Base-by-base conservation (phyloP, 1,284 basidiomycete species). In the Schizophyllum commune region DNA sequence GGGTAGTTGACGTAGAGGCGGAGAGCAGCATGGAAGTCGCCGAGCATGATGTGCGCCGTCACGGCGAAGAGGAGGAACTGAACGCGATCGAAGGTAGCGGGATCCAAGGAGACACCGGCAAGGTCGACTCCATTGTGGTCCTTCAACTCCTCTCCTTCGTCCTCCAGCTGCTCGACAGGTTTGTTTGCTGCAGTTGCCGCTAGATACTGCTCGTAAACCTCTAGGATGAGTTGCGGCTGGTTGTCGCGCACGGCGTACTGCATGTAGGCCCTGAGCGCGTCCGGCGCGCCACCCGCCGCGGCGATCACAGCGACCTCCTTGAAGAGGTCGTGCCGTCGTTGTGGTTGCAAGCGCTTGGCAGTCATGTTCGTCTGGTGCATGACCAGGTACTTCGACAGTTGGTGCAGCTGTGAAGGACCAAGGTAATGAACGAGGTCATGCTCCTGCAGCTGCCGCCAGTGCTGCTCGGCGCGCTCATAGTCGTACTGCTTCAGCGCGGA, bases 31-130 rank as follows among this genome's bases (percentile, higher is more conserved):
- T 71, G 66, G 65, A 90, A 88, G 27, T 78, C 75, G 67, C 82
- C 72, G 39, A 73, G 72, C 68, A 83, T 78, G 4, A 84, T 83
- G 70, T 84, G 74, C 11, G 89, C 89, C n/a, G 82, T 74, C 17
- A 83, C 72, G 1, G 76, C 81, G 6, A 77, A 75, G 34, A 86
- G 73, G 39, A 88, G 72, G 51, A 86, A 67, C 22, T 71, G 74
- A 27, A 74, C 74, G 4, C 72, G 74, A 57, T 60, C 54, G 61
- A 62, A 32, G 66, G 60, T 21, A 64, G 52, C 33, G 68, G 63
- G 39, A 66, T 59, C 66, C 64, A 60, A 51, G 61, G 61, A 58
- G 68, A 62, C 32, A 27, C 19, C 15, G 27, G 20, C 53, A 19
- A 55, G 53, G 53, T 55, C 20, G 13, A 27, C 34, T 56, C 63